Evolutionary conservation across 2,329 filamentous ascomycete genomes (phyloP).

Genomic region (Fusarium begoniae): DNA sequence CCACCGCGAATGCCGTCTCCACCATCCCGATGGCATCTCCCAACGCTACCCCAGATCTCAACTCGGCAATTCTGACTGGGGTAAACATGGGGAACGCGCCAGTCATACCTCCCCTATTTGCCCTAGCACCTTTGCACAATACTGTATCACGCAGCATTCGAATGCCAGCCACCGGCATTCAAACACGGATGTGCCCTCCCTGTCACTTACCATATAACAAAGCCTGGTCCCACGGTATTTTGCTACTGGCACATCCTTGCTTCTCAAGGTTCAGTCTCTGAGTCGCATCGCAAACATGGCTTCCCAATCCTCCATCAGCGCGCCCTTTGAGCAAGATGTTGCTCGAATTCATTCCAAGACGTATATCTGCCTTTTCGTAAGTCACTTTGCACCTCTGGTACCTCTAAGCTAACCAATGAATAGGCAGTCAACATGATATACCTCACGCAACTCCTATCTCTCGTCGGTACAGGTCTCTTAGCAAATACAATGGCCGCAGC

Average conservation of each 20-base stretch:
- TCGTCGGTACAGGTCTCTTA: background rate
- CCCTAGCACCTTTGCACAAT: background rate
- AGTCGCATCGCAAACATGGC: background rate
- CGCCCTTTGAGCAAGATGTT: background rate
- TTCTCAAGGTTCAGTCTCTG: background rate
- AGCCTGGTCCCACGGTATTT: background rate
- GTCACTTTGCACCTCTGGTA: background rate
- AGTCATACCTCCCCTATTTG: background rate
- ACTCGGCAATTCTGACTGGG: background rate
- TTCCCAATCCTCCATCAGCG: background rate
- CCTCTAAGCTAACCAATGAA: background rate
- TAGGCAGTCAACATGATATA: background rate
- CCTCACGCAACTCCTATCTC: background rate
- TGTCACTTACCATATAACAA: background rate
- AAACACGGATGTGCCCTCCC: background rate
- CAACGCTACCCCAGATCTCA: background rate
- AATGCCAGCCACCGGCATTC: background rate
- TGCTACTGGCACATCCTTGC: background rate
- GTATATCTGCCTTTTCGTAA: background rate
- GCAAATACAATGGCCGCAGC: background rate
- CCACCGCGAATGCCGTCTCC: background rate
- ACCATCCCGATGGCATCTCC: background rate
- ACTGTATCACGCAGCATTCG: background rate
- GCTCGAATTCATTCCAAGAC: background rate
- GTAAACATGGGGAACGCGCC: background rate